Evolutionary conservation across 352 stramenopile species (phyloP).

Genomic region (Blastocystis sp.): DNA sequence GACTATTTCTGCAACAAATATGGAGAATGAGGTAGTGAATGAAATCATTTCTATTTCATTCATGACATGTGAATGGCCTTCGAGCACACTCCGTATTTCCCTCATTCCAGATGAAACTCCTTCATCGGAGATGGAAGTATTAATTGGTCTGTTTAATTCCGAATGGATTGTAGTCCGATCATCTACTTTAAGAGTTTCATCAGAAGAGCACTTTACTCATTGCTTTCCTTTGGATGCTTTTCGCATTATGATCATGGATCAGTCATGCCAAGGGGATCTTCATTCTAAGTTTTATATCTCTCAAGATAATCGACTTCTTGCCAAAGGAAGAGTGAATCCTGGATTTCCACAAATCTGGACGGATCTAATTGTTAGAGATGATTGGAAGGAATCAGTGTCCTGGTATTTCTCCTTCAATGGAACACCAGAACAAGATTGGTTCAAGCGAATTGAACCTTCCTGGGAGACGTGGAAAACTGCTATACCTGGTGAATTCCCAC

Average conservation of each 20-base stretch:
- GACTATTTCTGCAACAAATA: background rate
- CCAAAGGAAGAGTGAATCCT: background rate
- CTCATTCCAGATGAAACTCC: background rate
- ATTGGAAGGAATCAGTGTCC: background rate
- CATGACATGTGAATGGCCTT: background rate
- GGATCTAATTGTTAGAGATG: background rate
- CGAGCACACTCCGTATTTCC: background rate
- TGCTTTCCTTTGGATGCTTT: background rate
- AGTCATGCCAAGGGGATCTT: background rate
- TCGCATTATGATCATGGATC: background rate
- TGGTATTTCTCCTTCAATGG: background rate
- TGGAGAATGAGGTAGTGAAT: background rate
- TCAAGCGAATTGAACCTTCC: background rate
- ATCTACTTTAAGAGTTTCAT: background rate
- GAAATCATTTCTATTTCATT: background rate
- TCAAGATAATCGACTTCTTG: background rate
- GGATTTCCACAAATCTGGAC: conserved; percentile 7
- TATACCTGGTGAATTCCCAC: background rate
- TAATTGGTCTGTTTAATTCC: background rate
- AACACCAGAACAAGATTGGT: background rate
- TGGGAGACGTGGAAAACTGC: background rate
- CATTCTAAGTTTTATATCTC: background rate
- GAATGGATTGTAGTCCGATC: background rate
- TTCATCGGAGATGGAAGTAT: background rate
- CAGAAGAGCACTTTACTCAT: background rate